A percentile compares a stretch with the other conserved stretches of the same genome.
Conservation (phyloP, 805 yeast genomes). For the Teunomyces kruisii region DNA sequence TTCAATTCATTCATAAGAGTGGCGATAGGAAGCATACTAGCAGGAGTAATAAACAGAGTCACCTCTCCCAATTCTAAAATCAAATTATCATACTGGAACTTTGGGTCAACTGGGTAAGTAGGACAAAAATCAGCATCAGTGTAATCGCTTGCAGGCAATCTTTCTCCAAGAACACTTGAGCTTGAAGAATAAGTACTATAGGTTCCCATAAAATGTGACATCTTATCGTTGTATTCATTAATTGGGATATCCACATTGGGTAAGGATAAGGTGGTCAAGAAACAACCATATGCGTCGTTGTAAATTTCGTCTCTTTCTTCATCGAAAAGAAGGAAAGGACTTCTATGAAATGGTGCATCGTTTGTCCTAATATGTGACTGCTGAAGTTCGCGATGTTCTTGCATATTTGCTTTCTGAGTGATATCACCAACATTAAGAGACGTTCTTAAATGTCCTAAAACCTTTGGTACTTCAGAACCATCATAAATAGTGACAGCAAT, state of each 20-base stretch:
- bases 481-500: slow-evolving; percentile 35
- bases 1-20: slow-evolving; percentile 34
- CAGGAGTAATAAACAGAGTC: slow-evolving; percentile 47
- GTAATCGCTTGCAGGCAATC: slow-evolving; percentile 3
- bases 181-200: not conserved
- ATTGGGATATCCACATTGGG: slow-evolving; percentile 67
- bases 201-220: not conserved
- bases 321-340: slow-evolving; percentile 65
- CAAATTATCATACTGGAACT: slow-evolving; percentile 53
- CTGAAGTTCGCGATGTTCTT: slow-evolving; percentile 51
- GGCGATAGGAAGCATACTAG: slow-evolving; percentile 37
- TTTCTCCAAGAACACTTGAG: not conserved
- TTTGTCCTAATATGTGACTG: slow-evolving; percentile 63
- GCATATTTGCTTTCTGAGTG: slow-evolving; percentile 49
- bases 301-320: slow-evolving; percentile 49
- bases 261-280: slow-evolving; percentile 59
- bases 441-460: slow-evolving; percentile 50
- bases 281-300: slow-evolving; percentile 48
- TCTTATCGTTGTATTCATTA: slow-evolving; percentile 20
- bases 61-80: slow-evolving; percentile 55
- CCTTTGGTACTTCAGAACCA: slow-evolving; percentile 10
- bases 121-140: slow-evolving; percentile 32
- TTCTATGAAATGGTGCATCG: slow-evolving; percentile 83
- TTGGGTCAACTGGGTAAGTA: slow-evolving; percentile 29
- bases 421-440: slow-evolving; percentile 62